Conservation (phyloP, 352 stramenopile species). For the Pythium sp. region DNA sequence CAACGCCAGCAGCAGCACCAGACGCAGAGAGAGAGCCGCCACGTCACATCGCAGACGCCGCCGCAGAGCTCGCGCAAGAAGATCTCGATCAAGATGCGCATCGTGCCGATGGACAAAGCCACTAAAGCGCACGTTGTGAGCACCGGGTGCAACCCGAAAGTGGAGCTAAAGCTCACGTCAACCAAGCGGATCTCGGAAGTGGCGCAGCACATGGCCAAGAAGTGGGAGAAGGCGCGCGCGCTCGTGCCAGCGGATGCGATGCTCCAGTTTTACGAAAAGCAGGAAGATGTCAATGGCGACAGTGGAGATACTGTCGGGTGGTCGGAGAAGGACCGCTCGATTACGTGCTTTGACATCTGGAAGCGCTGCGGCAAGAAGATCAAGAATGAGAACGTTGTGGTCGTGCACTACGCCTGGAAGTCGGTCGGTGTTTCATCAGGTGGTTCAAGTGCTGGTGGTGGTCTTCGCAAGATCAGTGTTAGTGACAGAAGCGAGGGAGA, state of each 20-base stretch:
- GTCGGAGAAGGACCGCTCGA: constrained; percentile 37
- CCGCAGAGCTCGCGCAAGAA: constrained; percentile 63
- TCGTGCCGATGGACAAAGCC: constrained; percentile 66
- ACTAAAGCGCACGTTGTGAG: constrained; percentile 46
- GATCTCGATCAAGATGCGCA: constrained; percentile 81
- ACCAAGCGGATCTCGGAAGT: constrained; percentile 81
- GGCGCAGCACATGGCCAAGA: constrained; percentile 71
- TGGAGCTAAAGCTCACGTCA: constrained; percentile 76
- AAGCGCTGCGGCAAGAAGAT: constrained; percentile 55
- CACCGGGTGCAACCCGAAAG: constrained; percentile 64
- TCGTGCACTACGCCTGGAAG: constrained; percentile 67
- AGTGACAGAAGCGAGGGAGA: constrained; percentile 22
- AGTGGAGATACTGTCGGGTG: constrained; percentile 19
- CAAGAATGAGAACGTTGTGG: constrained; percentile 66
- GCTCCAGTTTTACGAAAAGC: constrained; percentile 60
- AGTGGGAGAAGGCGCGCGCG: constrained; percentile 56
- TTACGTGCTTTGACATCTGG: constrained; percentile 77
- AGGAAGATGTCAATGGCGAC: constrained; percentile 11
- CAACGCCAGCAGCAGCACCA: background rate
- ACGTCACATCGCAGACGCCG: constrained; percentile 42
- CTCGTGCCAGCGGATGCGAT: constrained; percentile 23
- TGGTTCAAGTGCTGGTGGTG: background rate
- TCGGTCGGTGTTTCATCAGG: background rate
- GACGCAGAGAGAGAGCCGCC: background rate
- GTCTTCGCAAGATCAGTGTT: background rate